Percentiles rank a stretch among this genome's conserved stretches.
Conservation (phyloP, 768 basidiomycete species). For the Collybiopsis confluens region DNA sequence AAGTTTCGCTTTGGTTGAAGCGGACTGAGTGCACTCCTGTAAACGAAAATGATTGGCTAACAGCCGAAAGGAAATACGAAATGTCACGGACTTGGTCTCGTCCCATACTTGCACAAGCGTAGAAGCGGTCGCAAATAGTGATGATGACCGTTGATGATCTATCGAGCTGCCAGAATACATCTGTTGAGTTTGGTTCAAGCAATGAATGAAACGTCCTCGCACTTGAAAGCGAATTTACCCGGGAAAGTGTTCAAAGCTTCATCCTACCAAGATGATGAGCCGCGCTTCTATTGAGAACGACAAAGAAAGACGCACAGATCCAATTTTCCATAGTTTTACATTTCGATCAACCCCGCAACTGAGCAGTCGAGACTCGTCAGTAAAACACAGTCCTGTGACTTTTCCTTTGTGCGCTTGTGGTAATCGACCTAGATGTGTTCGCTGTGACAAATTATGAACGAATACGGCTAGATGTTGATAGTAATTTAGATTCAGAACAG, state of each 20-base stretch:
- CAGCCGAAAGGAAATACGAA: neutral
- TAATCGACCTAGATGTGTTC: constrained; percentile 50
- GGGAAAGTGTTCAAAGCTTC: constrained; percentile 75
- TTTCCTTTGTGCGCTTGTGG: constrained; percentile 81
- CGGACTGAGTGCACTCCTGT: constrained; percentile 78
- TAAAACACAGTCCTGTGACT: constrained; percentile 77
- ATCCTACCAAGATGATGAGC: constrained; percentile 20
- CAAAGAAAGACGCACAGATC: constrained; percentile 26
- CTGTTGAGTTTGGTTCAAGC: neutral
- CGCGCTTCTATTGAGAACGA: neutral
- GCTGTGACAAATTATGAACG: constrained; percentile 71
- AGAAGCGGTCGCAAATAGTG: constrained; percentile 92
- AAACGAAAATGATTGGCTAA: neutral
- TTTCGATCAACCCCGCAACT: constrained; percentile 82
- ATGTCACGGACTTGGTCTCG: constrained; percentile 74
- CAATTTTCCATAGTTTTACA: constrained; percentile 75
- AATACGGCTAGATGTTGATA: constrained; percentile 58
- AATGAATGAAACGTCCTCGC: constrained; percentile 17
- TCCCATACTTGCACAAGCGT: constrained; percentile 97
- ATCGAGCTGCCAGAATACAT: constrained; percentile 56
- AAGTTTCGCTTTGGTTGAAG: constrained; percentile 93
- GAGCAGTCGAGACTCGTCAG: constrained; percentile 55
- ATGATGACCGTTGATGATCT: constrained; percentile 87
- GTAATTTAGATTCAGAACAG: neutral
- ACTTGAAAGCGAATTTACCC: constrained; percentile 93